A percentile compares a stretch with the other conserved stretches of the same genome.
Evolutionary conservation across 2,329 filamentous ascomycete species (phyloP).

Genomic region (Penicillium occitanis): DNA sequence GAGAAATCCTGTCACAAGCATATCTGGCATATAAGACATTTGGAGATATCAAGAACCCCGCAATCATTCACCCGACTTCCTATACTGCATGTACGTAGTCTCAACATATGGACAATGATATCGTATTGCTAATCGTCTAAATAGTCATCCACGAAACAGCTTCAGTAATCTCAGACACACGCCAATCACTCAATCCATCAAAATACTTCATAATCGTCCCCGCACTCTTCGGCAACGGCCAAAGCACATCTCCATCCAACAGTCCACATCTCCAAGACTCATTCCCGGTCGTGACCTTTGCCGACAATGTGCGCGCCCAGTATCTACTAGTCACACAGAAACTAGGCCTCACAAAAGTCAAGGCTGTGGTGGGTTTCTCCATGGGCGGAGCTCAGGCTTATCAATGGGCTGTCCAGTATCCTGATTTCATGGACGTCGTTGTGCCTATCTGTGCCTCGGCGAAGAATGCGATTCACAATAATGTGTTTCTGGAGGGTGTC

Average conservation of each 20-base stretch:
- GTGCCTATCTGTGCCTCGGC: slow-evolving; percentile 67
- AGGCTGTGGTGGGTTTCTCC: slow-evolving; percentile 66
- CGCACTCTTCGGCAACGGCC: slow-evolving; percentile 67
- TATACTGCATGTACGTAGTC: neutral
- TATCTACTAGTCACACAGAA: slow-evolving; percentile 64
- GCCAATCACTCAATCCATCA: slow-evolving; percentile 54
- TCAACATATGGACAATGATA: neutral
- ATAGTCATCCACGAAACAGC: slow-evolving; percentile 12
- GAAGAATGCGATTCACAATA: slow-evolving; percentile 64
- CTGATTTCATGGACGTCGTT: slow-evolving; percentile 64
- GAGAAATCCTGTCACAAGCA: slow-evolving; percentile 61
- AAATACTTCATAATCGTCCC: slow-evolving; percentile 69
- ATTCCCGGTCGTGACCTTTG: slow-evolving; percentile 64
- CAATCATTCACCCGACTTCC: slow-evolving; percentile 71
- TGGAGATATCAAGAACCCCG: slow-evolving; percentile 61
- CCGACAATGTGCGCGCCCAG: slow-evolving; percentile 69
- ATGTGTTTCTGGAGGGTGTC: slow-evolving; percentile 66
- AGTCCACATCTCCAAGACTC: slow-evolving; percentile 41
- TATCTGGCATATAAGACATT: slow-evolving; percentile 76
- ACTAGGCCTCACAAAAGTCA: slow-evolving; percentile 59
- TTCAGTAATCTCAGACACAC: neutral
- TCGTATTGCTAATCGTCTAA: neutral
- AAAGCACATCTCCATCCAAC: slow-evolving; percentile 68
- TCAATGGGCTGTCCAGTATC: slow-evolving; percentile 64
- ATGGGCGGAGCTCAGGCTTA: slow-evolving; percentile 69